Evolutionary conservation across 73 alveolate genomes (phyloP), one percentile per base, ranked within the genome.

Genomic region (Symbiodinium pilosum): DNA sequence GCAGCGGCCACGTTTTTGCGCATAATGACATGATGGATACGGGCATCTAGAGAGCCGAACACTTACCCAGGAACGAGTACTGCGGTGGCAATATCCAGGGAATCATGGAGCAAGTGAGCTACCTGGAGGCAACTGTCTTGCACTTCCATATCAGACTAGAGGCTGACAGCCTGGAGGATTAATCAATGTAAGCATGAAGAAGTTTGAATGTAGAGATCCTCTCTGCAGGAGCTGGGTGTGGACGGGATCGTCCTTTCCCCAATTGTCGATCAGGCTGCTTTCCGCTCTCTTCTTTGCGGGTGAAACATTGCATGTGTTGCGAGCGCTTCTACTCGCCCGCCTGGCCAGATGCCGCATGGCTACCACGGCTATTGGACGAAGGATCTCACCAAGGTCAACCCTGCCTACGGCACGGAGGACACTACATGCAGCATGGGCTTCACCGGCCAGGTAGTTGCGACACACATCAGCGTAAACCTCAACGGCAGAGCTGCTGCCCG

Each of bases 281-380:
- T 8, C 26, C 14, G 41, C 36, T 30, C 21, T 56, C 32, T 64
- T 64, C 28, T 40, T 30, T n/a, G 42, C 43, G 7, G 84, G 42
- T 69, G 84, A n/a, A 69, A 2, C 86, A 11, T 75, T 26, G 30
- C 44, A 21, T 20, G 7, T n/a, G 14, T 18, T n/a, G 47, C 28
- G 39, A 32, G 52, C 12, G 20, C 26, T 38, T 9, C 87, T 77
- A 24, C 32, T 9, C n/a, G 2, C 41, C 39, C 34, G 52, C 64
- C 34, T 41, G 38, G 83, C 59, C 95, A 88, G 97, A 91, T 91
- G 97, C 97, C 97, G n/a, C 97, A 91, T 36, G 97, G 97, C 77
- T 91, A 91, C 97, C 97, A 91, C 39, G 97, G 97, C 97, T 91
- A 91, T 77, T 91, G 97, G 97, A 91, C 97, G 20, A 91, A 91